Evolutionary conservation across 2,329 filamentous ascomycete genomes (phyloP), one percentile per base, ranked within the genome.

Genomic region (Cladosporium colombiae): DNA sequence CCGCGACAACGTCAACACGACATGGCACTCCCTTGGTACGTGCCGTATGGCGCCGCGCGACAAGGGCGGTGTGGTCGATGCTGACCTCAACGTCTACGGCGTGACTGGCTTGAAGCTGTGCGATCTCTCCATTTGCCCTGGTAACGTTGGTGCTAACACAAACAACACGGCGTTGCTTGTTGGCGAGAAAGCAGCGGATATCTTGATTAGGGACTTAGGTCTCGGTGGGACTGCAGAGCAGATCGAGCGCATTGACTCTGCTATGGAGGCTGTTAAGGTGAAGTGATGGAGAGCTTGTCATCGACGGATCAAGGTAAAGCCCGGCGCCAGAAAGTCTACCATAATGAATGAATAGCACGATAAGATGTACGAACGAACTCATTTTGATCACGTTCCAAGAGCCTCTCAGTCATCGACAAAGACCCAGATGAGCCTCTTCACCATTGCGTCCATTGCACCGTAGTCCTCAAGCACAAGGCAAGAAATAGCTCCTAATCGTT

Each of bases 101-200:
- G 75, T 76, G 27, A 66, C 64, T 46, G 74, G 74, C 0, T 68
- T 81, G 69, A 82, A 82, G 72, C 67, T 82, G 57, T 76, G 75
- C 2, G 81, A 83, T 76, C 62, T 82, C 68, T 75, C 70, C 65
- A 75, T 79, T 11, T 70, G 74, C 6, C 78, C 79, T 0, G 70
- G 74, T 65, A 80, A 80, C 62, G 79, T 82, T 11, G 80, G 77
- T 8, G 80, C 77, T 0, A 82, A 83, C 67, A 82, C 81, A 2
- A 79, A 81, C 65, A 81, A 82, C 61, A 82, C 80, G 3, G 80
- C 81, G 0, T 69, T 82, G 55, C 75, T 74, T 53, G 72, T 80
- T 49, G 78, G 78, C 1, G 78, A 80, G 71, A 80, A 79, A 70
- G 78, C 77, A 0, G 78, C 78, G 11, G 74, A 76, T 61, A 77